Evolutionary conservation across 805 yeast genomes (phyloP).

Genomic region (Saccharomycopsis amapae): DNA sequence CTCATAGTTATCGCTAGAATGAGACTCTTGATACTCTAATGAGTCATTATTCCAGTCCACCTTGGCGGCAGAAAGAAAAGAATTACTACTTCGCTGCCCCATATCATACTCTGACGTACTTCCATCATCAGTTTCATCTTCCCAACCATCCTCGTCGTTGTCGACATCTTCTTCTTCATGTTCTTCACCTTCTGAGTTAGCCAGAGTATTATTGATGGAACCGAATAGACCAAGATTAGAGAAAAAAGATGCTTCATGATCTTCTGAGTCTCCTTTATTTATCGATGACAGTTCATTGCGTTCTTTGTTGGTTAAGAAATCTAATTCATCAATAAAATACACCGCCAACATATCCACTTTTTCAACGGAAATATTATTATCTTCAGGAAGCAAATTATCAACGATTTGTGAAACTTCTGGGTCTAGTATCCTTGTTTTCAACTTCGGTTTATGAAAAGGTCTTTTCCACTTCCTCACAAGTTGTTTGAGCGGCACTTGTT

Average conservation of each 20-base stretch:
- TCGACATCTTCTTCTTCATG: not conserved
- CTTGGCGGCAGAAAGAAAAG: constrained; percentile 8
- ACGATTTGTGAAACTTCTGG: constrained; percentile 12
- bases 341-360: constrained; percentile 64
- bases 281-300: not conserved
- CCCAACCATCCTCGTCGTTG: constrained; percentile 6
- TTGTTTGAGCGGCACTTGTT: not conserved
- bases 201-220: no score
- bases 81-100: not conserved
- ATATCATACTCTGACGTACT: not conserved
- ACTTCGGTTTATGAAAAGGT: not conserved
- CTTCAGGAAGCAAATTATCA: not conserved
- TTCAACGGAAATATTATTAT: constrained; percentile 24
- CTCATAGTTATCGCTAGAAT: constrained; percentile 15
- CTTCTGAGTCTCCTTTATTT: not conserved
- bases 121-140: constrained; percentile 2
- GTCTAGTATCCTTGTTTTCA: not conserved
- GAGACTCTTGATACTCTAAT: constrained; percentile 26
- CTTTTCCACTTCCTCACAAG: not conserved
- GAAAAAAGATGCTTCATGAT: not conserved
- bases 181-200: not conserved
- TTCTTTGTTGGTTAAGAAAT: constrained; percentile 22
- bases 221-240: not conserved
- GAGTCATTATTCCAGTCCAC: constrained; percentile 13
- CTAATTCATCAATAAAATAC: constrained; percentile 62